A percentile compares a stretch with the other conserved stretches of the same genome.
These are phyloP conservation scores for Crithidia brevicula DNA, from an alignment of 208 protist species.

Conservation along the genomic window DNA sequence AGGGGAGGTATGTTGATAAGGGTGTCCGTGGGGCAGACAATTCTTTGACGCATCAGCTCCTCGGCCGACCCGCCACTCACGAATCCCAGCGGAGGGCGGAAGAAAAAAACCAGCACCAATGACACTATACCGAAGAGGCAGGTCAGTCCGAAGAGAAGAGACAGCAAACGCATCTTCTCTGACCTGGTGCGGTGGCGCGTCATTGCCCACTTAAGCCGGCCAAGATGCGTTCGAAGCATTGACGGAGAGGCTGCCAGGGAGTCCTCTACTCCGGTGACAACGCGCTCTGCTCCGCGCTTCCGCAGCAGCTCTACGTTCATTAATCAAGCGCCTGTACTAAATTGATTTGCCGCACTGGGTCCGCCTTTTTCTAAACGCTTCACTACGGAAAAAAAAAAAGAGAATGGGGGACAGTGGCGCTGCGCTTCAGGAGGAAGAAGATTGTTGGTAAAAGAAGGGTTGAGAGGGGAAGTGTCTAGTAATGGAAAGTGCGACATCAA, in stretches of 20 bases:
- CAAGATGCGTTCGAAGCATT: background rate
- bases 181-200: background rate
- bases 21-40: constrained; percentile 9
- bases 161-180: constrained; percentile 3
- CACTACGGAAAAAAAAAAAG: too few species aligned
- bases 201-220: background rate
- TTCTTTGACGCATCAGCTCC: constrained; percentile 5
- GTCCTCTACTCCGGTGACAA: background rate
- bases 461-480: too few species aligned
- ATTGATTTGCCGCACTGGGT: too few species aligned
- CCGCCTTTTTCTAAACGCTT: too few species aligned
- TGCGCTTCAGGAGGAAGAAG: too few species aligned
- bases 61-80: background rate
- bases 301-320: background rate
- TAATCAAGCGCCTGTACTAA: too few species aligned
- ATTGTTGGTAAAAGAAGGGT: too few species aligned
- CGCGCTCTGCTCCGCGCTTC: constrained; percentile 8
- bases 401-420: too few species aligned
- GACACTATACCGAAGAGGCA: background rate
- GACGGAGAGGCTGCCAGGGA: constrained; percentile 5
- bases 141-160: background rate
- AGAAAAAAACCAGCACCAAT: background rate
- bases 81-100: background rate
- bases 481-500: too few species aligned
- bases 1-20: constrained; percentile 6